Evolutionary conservation across 495 filamentous ascomycete genomes (phyloP).

Genomic region (Daldinia caldariorum): DNA sequence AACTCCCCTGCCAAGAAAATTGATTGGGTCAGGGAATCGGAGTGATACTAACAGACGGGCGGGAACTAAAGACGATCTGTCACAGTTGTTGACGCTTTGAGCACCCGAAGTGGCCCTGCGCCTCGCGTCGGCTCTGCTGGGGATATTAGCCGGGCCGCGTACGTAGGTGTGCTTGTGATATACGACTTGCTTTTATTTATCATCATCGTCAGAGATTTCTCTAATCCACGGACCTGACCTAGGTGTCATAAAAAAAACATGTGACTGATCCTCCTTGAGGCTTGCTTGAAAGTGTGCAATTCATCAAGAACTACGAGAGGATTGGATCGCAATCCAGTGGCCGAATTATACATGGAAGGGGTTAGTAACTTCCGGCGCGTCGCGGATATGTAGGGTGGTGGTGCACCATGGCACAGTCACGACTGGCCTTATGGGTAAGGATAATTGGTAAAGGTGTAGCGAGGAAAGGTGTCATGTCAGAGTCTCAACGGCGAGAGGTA

Average conservation of each 20-base stretch:
- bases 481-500: constrained; percentile 42
- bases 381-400: constrained; percentile 46
- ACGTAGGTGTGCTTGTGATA: constrained; percentile 9
- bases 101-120: constrained; percentile 32
- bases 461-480: constrained; percentile 32
- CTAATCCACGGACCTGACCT: constrained; percentile 16
- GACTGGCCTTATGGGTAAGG: constrained; percentile 48
- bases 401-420: constrained; percentile 39
- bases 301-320: constrained; percentile 24
- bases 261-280: constrained; percentile 28
- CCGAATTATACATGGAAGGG: constrained; percentile 38
- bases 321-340: constrained; percentile 23
- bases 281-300: constrained; percentile 11
- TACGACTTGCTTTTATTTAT: constrained; percentile 24
- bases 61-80: constrained; percentile 20
- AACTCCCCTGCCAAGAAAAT: constrained; percentile 37
- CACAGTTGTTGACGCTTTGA: constrained; percentile 20
- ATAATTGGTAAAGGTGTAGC: constrained; percentile 40
- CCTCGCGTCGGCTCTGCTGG: constrained; percentile 34
- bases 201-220: constrained; percentile 17
- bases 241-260: not conserved
- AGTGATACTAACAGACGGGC: constrained; percentile 19
- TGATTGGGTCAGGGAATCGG: constrained; percentile 22
- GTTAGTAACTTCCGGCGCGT: constrained; percentile 38
- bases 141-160: constrained; percentile 17